A percentile compares a stretch with the other conserved stretches of the same genome.
These are phyloP conservation scores for Cyberlindnera galapagoensis DNA, from an alignment of 805 yeast species.

Conservation along the genomic window DNA sequence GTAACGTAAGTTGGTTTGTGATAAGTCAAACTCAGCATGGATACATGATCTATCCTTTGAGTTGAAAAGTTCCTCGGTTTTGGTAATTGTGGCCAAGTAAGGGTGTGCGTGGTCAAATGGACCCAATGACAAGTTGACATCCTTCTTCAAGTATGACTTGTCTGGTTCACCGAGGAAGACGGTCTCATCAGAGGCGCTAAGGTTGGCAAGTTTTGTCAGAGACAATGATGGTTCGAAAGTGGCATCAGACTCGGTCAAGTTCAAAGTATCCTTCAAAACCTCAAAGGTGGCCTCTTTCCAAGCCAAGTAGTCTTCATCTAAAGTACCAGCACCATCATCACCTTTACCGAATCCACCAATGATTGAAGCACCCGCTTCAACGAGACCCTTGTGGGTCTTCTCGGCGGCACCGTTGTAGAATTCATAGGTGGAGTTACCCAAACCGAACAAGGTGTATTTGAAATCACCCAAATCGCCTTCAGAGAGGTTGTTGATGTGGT, in stretches of 20 bases:
- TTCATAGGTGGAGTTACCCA: slow-evolving; percentile 94
- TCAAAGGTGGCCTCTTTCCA: slow-evolving; percentile 85
- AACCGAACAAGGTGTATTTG: slow-evolving; percentile 75
- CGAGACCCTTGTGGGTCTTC: slow-evolving; percentile 43
- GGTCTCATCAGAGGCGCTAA: slow-evolving; percentile 32
- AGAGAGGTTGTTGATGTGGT: slow-evolving; percentile 48
- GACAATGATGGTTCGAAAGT: slow-evolving; percentile 64
- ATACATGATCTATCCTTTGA: slow-evolving; percentile 68
- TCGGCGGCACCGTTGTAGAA: slow-evolving; percentile 80
- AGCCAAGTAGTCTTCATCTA: slow-evolving; percentile 89
- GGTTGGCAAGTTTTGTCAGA: slow-evolving; percentile 33
- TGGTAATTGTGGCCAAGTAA: slow-evolving; percentile 60
- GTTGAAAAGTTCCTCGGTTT: slow-evolving; percentile 65
- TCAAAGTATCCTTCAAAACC: slow-evolving; percentile 52
- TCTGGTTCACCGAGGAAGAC: slow-evolving; percentile 78
- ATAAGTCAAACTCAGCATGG: slow-evolving; percentile 82
- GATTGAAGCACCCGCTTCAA: slow-evolving; percentile 61
- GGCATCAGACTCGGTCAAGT: slow-evolving; percentile 74
- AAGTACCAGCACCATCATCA: slow-evolving; percentile 90
- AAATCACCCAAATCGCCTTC: slow-evolving; percentile 52
- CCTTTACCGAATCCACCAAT: slow-evolving; percentile 84
- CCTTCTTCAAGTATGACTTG: slow-evolving; percentile 30
- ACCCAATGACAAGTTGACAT: slow-evolving; percentile 39
- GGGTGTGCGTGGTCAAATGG: slow-evolving; percentile 85
- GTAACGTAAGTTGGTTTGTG: slow-evolving; percentile 69